Conservation (phyloP, 148 eudicot genomes). For the Cornus kousa region DNA sequence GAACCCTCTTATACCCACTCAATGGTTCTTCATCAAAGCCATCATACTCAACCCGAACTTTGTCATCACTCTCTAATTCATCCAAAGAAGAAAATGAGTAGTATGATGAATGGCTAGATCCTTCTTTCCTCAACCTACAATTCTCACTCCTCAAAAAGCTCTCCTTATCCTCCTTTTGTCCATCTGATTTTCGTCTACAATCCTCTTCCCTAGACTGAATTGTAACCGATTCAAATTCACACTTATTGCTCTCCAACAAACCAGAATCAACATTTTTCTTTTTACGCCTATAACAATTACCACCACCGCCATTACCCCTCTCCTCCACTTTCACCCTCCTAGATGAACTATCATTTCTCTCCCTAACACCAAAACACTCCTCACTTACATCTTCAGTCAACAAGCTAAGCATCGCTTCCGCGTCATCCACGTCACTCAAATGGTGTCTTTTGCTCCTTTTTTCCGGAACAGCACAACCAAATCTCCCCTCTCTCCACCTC, state of each 20-base stretch:
- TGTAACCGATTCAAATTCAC: constrained; percentile 24
- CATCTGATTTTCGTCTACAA: constrained; percentile 27
- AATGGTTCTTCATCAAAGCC: constrained; percentile 36
- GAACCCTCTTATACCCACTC: constrained; percentile 25
- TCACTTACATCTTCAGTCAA: constrained; percentile 54
- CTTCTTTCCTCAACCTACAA: constrained; percentile 41
- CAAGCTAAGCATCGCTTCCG: constrained; percentile 74
- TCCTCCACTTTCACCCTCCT: constrained; percentile 32
- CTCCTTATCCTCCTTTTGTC: constrained; percentile 22
- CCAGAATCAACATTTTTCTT: constrained; percentile 28
- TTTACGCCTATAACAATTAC: constrained; percentile 14
- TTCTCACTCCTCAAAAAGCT: constrained; percentile 30
- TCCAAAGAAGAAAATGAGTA: constrained; percentile 49
- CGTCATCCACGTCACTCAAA: constrained; percentile 38
- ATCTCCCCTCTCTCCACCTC: constrained; percentile 29
- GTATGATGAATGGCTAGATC: constrained; percentile 61
- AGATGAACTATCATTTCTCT: constrained; percentile 26
- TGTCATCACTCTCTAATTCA: constrained; percentile 47
- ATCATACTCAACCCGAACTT: constrained; percentile 36
- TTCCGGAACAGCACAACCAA: constrained; percentile 35
- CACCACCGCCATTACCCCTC: constrained; percentile 27
- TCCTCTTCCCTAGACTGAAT: constrained; percentile 31
- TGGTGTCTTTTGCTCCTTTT: constrained; percentile 19
- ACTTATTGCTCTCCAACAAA: constrained; percentile 24
- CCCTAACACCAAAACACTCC: constrained; percentile 39